Evolutionary conservation across 164 flowering plant genomes (phyloP).

Genomic region (Macadamia integrifolia): DNA sequence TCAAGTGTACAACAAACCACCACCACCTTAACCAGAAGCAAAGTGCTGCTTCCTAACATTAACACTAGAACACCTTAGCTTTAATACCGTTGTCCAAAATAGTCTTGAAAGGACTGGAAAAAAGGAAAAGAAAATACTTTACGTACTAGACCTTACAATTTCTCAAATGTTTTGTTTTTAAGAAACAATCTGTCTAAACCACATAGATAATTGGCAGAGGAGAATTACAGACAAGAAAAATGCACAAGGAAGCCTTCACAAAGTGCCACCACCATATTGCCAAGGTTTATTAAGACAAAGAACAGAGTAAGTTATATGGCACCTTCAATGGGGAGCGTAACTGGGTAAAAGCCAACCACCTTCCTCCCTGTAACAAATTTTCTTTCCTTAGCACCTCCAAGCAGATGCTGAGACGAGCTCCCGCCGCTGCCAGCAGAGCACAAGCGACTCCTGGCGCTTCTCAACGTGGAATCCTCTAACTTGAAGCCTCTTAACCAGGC

Average conservation of each 20-base stretch:
- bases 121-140: conserved; percentile 15
- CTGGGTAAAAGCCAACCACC: conserved; percentile 19
- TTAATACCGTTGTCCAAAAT: conserved; percentile 20
- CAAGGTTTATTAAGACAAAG: conserved; percentile 10
- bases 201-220: conserved; percentile 30
- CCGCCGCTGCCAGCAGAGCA: conserved; percentile 74
- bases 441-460: conserved; percentile 71
- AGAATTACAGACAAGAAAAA: conserved; percentile 32
- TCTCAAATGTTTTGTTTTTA: conserved; percentile 31
- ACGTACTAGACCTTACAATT: conserved; percentile 28
- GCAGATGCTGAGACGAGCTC: conserved; percentile 84
- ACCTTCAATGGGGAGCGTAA: conserved; percentile 21
- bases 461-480: conserved; percentile 80
- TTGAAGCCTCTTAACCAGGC: conserved; percentile 59
- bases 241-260: conserved; percentile 10
- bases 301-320: conserved; percentile 25
- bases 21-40: conserved; percentile 13
- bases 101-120: conserved; percentile 9
- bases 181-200: conserved; percentile 36
- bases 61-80: conserved; percentile 21
- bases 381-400: conserved; percentile 64
- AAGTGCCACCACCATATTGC: conserved; percentile 10
- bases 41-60: conserved; percentile 7
- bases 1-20: conserved; percentile 23
- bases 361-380: conserved; percentile 21